Conservation (phyloP, 2,329 filamentous ascomycete genomes). For the Venturia asperata region DNA sequence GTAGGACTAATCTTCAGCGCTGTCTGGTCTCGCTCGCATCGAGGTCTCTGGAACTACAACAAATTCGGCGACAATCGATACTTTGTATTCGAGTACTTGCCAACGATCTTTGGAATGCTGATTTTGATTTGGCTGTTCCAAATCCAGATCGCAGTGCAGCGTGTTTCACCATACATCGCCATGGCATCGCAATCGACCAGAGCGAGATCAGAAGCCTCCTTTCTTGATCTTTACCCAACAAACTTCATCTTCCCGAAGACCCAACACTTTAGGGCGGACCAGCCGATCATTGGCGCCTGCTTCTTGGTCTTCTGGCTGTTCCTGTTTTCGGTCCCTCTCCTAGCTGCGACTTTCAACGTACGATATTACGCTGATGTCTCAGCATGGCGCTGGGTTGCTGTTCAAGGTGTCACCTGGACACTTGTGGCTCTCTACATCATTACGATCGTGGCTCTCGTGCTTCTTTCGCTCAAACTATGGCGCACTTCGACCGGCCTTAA, state of each 20-base stretch:
- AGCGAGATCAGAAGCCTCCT: constrained; percentile 58
- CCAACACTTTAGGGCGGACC: constrained; percentile 60
- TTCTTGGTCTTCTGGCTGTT: constrained; percentile 68
- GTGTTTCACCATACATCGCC: constrained; percentile 69
- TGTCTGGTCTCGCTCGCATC: constrained; percentile 55
- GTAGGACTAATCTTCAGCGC: constrained; percentile 65
- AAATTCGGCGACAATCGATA: constrained; percentile 66
- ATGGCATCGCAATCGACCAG: constrained; percentile 60
- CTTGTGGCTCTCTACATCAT: constrained; percentile 67
- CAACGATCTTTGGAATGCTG: constrained; percentile 64
- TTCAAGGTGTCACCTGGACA: constrained; percentile 71
- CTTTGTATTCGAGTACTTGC: constrained; percentile 80
- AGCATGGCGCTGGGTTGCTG: constrained; percentile 72
- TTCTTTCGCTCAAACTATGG: constrained; percentile 59
- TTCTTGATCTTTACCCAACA: constrained; percentile 52
- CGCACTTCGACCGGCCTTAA: constrained; percentile 63
- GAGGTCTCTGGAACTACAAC: constrained; percentile 61
- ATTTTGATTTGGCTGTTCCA: constrained; percentile 72
- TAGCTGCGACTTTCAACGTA: constrained; percentile 67
- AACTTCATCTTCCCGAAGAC: constrained; percentile 63
- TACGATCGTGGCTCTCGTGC: constrained; percentile 50
- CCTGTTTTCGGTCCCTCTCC: constrained; percentile 72
- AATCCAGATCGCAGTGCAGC: constrained; percentile 65
- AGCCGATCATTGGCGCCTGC: constrained; percentile 59
- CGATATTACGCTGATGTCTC: constrained; percentile 54